Conservation (phyloP, 495 filamentous ascomycete genomes). For the Beverwykella pulmonaria region DNA sequence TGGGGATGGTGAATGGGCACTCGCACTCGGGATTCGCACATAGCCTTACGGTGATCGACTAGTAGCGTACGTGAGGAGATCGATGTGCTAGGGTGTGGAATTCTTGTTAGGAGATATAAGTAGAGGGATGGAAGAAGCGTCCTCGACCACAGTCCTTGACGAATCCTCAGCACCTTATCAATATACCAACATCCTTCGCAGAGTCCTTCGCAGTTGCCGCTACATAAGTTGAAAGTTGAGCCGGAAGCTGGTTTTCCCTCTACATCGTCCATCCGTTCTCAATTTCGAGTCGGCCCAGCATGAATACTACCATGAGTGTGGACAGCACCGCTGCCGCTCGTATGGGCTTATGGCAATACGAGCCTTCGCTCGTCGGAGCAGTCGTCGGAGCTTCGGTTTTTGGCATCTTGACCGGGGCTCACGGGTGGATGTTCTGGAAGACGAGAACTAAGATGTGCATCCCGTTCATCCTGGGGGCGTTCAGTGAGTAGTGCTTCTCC, state of each 20-base stretch:
- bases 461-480: not conserved
- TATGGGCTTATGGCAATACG: not conserved
- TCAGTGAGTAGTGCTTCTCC: not conserved
- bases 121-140: not conserved
- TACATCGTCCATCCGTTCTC: not conserved
- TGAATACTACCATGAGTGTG: not conserved
- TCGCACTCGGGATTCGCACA: not conserved
- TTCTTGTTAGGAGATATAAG: not conserved
- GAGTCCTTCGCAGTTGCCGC: no score
- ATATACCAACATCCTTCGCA: no score
- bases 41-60: not conserved
- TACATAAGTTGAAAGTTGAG: not conserved
- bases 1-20: not conserved
- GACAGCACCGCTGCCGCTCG: not conserved
- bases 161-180: no score
- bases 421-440: not conserved
- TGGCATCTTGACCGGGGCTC: not conserved
- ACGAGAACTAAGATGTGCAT: slow-evolving; percentile 1
- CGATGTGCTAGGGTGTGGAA: not conserved
- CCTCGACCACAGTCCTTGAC: not conserved
- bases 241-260: not conserved
- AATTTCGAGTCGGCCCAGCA: not conserved
- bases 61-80: not conserved
- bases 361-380: not conserved
- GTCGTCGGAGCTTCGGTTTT: not conserved